Base-by-base conservation (phyloP, 2,329 filamentous ascomycete genomes). In the Fusarium musae region DNA sequence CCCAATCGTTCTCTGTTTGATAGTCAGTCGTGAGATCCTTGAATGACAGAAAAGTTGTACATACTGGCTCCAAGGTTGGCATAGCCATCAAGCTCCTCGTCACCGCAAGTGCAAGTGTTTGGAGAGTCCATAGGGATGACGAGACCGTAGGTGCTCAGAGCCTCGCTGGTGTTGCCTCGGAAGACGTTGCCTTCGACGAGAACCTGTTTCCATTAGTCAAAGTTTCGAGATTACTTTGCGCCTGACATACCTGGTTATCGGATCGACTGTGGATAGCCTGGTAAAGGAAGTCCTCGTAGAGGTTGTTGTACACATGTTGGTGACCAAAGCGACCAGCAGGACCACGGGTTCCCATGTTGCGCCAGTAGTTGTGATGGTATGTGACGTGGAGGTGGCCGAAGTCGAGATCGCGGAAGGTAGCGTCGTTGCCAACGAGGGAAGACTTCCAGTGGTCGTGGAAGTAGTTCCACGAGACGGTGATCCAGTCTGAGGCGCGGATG, bases 81-180 rank as follows among this genome's bases (percentile, higher is more conserved):
- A 75, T 82, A 89, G 0, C 87, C 87, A 70, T 89, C 87, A 32
- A 88, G 79, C 75, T 89, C 87, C 72, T 84, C 84, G 53, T 89
- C 87, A 3, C 87, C 87, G 16, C 86, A 87, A 3, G 83, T 82
- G 66, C 83, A 84, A 1, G 86, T 88, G 66, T 89, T 89, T 0
- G 87, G 87, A 47, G 84, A 86, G 66, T 89, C 87, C 50, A 84
- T 81, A 0, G 87, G 87, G n/a, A 89, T 86, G 3, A 89, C 87
- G 0, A 88, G 79, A 0, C 87, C 87, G 58, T 89, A 88, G 1
- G 87, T 88, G 72, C 83, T 87, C 30, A 89, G 76, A 0, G 87
- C 86, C 68, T 87, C 85, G 19, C 78, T 79, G 1, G 86, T 87
- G 58, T 85, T 82, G 9, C 84, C 83, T 9, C 82, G 77, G 78